Base-by-base conservation (phyloP, 768 basidiomycete genomes). In the Myochromella boudieri region DNA sequence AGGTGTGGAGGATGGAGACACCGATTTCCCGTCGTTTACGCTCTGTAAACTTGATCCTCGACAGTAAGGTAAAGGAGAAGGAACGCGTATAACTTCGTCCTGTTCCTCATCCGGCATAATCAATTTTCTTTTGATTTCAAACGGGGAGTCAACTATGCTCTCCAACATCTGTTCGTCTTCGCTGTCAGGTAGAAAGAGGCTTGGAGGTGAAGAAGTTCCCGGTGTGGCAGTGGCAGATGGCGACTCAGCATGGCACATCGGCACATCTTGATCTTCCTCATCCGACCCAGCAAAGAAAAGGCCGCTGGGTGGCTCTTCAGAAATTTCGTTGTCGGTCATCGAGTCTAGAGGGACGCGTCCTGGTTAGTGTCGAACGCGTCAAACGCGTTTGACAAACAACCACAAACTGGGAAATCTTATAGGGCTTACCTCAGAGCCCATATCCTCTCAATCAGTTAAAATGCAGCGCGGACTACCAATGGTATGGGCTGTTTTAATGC, bases 381-480 rank as follows among this genome's bases (percentile, higher is more conserved):
- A 54, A 56, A 61, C 66, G 66, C 66, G 61, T 52, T 50, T 12
- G 33, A 41, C 59, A 68, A 74, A 76, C 62, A 75, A 57, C 32
- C 27, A 49, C 67, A 71, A 70, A 72, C 56, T 67, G 47, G 60
- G 60, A 65, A 62, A 60, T 65, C 48, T 55, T 49, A 46, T 15
- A 56, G 49, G 42, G 46, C 55, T 42, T 52, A 40, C 48, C 52
- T 56, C n/a, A n/a, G n/a, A n/a, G n/a, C n/a, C 52, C 55, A 48
- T 54, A 46, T 57, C 36, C 44, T 42, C 54, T 51, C 48, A 54
- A 51, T 49, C 51, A 53, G 58, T 54, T 63, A 84, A 81, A 76
- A 92, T 92, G 91, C 90, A 91, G 68, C 85, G 89, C 52, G 80
- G 80, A 54, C 76, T 91, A 59, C 85, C 85, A 37, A 89, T 90